phyloP scores from a whole-genome alignment of 306 rosid species.

The Calophaca sinica region DNA sequence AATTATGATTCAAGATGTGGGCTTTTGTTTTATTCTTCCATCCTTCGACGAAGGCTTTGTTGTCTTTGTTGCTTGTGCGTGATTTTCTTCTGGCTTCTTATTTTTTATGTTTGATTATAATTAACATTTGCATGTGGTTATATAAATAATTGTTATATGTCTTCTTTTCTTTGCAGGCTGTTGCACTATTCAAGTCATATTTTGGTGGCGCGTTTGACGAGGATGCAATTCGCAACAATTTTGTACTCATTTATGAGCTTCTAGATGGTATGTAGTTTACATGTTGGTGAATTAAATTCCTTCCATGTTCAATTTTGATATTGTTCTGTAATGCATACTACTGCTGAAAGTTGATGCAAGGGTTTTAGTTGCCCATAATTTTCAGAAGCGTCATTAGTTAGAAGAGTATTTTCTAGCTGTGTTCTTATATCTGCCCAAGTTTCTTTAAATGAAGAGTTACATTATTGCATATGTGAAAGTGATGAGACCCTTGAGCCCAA shows the following conservation, averaged over 20 bases:
- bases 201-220: conserved; percentile 99
- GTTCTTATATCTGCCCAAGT: conserved; percentile 26
- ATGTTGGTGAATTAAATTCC: conserved; percentile 21
- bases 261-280: conserved; percentile 75
- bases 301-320: conserved; percentile 16
- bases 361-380: conserved; percentile 1
- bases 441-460: conserved; percentile 16
- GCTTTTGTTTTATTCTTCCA: conserved; percentile 18
- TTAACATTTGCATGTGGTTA: conserved; percentile 1
- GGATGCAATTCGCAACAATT: conserved; percentile 98
- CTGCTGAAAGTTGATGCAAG: conserved; percentile 16
- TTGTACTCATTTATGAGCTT: conserved; percentile 95
- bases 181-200: conserved; percentile 93
- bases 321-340: conserved; percentile 13
- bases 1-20: neutral
- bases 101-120: conserved; percentile 8
- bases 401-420: conserved; percentile 14
- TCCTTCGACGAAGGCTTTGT: neutral
- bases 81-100: conserved; percentile 28
- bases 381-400: neutral
- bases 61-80: conserved; percentile 24
- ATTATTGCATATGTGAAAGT: neutral
- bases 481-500: neutral
- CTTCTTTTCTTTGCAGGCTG: conserved; percentile 68
- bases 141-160: conserved; percentile 28